A percentile compares a stretch with the other conserved stretches of the same genome.
Evolutionary conservation across 2,329 filamentous ascomycete genomes (phyloP).

Genomic region (Davidsoniella australis): DNA sequence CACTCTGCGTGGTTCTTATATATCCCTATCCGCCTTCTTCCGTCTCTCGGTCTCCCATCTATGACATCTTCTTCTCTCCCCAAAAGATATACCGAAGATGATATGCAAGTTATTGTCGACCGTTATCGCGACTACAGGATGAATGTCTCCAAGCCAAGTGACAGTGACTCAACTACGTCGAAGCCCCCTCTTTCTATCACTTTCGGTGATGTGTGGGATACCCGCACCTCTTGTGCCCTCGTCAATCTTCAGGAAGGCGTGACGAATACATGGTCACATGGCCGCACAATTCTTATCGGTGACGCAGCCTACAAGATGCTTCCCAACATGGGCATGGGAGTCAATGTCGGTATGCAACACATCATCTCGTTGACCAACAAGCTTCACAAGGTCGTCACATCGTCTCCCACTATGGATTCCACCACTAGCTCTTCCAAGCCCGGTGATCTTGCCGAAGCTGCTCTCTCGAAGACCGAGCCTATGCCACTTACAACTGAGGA

Average conservation of each 20-base stretch:
- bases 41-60: too few species aligned
- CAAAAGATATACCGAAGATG: too few species aligned
- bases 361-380: conserved; percentile 15
- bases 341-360: conserved; percentile 20
- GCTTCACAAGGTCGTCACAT: neutral
- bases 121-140: too few species aligned
- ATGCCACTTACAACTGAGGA: neutral
- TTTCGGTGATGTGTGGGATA: conserved; percentile 4
- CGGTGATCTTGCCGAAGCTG: neutral
- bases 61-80: too few species aligned
- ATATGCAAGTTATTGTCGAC: too few species aligned
- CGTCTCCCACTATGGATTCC: neutral
- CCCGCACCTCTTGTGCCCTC: conserved; percentile 13
- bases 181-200: neutral
- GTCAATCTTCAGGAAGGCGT: conserved; percentile 20
- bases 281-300: conserved; percentile 20
- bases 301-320: conserved; percentile 22
- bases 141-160: too few species aligned
- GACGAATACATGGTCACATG: conserved; percentile 17
- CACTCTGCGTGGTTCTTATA: conserved; percentile 6
- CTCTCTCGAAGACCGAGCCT: neutral
- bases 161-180: too few species aligned
- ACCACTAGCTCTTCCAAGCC: neutral
- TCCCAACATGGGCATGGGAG: conserved; percentile 19
- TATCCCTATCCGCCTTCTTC: neutral